Evolutionary conservation across 192 early-diverging fungal species (phyloP).

Genomic region (Pilaira anomala): DNA sequence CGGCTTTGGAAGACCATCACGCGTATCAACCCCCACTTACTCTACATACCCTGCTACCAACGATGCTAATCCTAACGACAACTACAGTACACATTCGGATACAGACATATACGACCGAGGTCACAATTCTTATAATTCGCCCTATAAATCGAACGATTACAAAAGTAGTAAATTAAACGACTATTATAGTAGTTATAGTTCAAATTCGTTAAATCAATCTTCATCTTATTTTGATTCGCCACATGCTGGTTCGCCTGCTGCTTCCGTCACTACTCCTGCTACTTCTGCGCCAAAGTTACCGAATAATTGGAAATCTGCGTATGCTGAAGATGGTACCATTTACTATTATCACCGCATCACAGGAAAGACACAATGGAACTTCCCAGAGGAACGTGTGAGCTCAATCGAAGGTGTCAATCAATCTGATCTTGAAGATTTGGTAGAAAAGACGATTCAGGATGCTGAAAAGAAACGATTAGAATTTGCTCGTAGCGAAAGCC

Average conservation of each 20-base stretch:
- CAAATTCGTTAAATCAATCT: background rate
- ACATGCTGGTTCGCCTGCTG: background rate
- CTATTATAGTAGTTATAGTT: background rate
- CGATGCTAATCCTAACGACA: background rate
- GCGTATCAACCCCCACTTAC: background rate
- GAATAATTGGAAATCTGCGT: slow-evolving; percentile 47
- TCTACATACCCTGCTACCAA: background rate
- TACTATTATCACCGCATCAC: slow-evolving; percentile 58
- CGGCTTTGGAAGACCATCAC: slow-evolving; percentile 5
- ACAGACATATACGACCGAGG: background rate
- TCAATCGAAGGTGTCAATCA: slow-evolving; percentile 29
- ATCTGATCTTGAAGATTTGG: slow-evolving; percentile 19
- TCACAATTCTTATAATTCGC: no score
- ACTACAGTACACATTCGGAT: background rate
- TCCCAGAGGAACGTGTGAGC: slow-evolving; percentile 36
- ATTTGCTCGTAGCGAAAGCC: background rate
- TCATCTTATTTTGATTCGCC: background rate
- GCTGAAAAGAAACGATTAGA: slow-evolving; percentile 18
- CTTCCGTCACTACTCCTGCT: background rate
- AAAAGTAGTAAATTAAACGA: background rate
- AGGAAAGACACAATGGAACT: slow-evolving; percentile 51
- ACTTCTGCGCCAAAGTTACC: slow-evolving; percentile 31
- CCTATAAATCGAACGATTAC: background rate
- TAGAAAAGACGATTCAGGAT: slow-evolving; percentile 28
- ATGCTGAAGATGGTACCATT: slow-evolving; percentile 40